phyloP scores from a whole-genome alignment of 1,284 basidiomycete genomes.

The Cutaneotrichosporon mucoides region DNA sequence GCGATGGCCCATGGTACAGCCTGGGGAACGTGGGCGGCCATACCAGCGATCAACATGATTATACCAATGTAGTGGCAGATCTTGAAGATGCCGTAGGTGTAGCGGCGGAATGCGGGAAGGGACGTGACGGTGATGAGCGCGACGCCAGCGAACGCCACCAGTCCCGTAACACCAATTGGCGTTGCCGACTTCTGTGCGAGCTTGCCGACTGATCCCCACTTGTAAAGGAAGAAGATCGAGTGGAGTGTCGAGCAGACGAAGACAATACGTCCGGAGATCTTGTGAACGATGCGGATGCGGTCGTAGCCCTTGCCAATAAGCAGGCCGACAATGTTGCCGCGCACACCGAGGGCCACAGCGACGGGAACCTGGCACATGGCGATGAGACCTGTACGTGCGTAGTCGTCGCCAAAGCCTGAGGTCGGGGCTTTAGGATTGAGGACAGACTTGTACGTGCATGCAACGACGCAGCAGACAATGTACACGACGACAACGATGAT shows the following conservation, averaged over 20 bases:
- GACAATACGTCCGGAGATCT: slow-evolving; percentile 65
- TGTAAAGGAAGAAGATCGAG: slow-evolving; percentile 44
- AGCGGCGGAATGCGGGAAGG: slow-evolving; percentile 39
- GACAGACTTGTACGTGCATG: slow-evolving; percentile 33
- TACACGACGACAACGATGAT: slow-evolving; percentile 36
- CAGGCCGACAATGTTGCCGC: slow-evolving; percentile 44
- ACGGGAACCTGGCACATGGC: slow-evolving; percentile 44
- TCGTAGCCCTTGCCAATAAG: slow-evolving; percentile 66
- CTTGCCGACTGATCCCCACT: slow-evolving; percentile 28
- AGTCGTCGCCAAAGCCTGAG: slow-evolving; percentile 37
- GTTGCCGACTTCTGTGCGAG: slow-evolving; percentile 11
- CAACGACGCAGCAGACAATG: slow-evolving; percentile 28
- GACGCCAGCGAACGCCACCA: slow-evolving; percentile 29
- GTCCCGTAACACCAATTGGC: slow-evolving; percentile 13
- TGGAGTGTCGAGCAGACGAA: slow-evolving; percentile 64
- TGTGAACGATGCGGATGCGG: slow-evolving; percentile 71
- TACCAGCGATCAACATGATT: slow-evolving; percentile 15
- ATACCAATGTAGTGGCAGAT: slow-evolving; percentile 50
- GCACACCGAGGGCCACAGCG: slow-evolving; percentile 44
- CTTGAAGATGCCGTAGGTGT: slow-evolving; percentile 39
- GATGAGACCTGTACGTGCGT: slow-evolving; percentile 38
- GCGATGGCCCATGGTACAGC: slow-evolving; percentile 65
- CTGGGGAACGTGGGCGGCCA: slow-evolving; percentile 46
- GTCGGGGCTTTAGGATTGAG: slow-evolving; percentile 15
- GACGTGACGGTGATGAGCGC: slow-evolving; percentile 39